A percentile compares a stretch with the other conserved stretches of the same genome.
phyloP scores from a whole-genome alignment of 768 basidiomycete genomes.

The Boletus vermiculosoides region DNA sequence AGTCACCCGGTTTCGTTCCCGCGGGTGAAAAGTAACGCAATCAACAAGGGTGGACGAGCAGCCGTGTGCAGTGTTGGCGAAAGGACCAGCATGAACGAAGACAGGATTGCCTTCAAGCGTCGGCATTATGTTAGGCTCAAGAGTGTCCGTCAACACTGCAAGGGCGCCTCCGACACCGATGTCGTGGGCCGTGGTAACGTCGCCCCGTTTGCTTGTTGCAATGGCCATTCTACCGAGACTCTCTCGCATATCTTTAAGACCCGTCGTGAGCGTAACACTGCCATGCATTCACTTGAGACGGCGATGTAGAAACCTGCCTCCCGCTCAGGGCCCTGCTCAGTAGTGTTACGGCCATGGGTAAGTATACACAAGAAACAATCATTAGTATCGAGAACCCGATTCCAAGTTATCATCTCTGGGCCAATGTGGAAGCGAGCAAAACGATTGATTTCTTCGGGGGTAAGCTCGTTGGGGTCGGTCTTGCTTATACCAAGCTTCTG shows the following conservation, averaged over 20 bases:
- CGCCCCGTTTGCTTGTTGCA: constrained; percentile 86
- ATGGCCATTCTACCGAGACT: constrained; percentile 96
- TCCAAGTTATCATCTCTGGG: constrained; percentile 91
- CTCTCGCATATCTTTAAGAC: constrained; percentile 87
- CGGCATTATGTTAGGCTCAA: constrained; percentile 99
- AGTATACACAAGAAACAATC: constrained; percentile 95
- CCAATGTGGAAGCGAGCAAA: constrained; percentile 95
- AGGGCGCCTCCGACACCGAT: constrained; percentile 93
- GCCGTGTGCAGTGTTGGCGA: constrained; percentile 98
- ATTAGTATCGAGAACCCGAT: constrained; percentile 95
- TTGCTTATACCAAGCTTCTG: constrained; percentile 95
- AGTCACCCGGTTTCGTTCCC: constrained; percentile 89
- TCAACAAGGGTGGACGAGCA: constrained; percentile 99
- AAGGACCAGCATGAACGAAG: constrained; percentile 98
- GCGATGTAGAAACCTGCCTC: constrained; percentile 95
- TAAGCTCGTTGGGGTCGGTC: constrained; percentile 88
- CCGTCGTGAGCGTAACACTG: constrained; percentile 91
- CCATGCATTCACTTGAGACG: constrained; percentile 98
- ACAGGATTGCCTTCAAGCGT: constrained; percentile 98
- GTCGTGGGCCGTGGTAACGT: constrained; percentile 94
- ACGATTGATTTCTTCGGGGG: constrained; percentile 84
- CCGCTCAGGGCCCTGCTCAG: constrained; percentile 87
- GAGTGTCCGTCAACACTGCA: constrained; percentile 94
- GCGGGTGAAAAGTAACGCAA: constrained; percentile 94
- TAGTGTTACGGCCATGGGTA: constrained; percentile 85